Percentiles rank a stretch among this genome's conserved stretches.
These are phyloP conservation scores for Eucalyptus microcorys DNA, from an alignment of 345 rosid species.

Conservation along the genomic window DNA sequence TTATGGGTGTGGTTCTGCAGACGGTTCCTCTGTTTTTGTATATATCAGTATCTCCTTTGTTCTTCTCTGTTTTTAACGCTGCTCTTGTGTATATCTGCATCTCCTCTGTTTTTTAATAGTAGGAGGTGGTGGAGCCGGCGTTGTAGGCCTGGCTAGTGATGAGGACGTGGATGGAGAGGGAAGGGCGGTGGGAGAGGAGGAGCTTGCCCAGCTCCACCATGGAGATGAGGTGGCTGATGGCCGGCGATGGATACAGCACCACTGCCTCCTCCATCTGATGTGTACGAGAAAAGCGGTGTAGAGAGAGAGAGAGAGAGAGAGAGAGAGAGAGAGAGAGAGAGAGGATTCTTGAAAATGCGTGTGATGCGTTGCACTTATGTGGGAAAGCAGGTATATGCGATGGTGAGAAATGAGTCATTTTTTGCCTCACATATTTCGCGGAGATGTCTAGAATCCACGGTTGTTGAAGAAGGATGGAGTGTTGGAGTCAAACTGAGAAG, in stretches of 20 bases:
- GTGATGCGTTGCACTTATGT: too few species aligned
- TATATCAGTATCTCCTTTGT: too few species aligned
- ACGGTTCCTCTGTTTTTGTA: too few species aligned
- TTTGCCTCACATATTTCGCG: background rate
- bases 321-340: background rate
- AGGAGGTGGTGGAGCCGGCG: constrained; percentile 22
- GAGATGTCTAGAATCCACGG: background rate
- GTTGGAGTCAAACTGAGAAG: background rate
- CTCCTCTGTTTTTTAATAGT: too few species aligned
- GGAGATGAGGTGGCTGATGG: constrained; percentile 56
- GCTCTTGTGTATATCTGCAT: too few species aligned
- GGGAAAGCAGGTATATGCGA: background rate
- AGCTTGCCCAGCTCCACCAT: constrained; percentile 66
- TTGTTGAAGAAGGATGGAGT: background rate
- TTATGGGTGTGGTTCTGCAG: too few species aligned
- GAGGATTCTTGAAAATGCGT: too few species aligned
- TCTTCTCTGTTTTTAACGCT: too few species aligned
- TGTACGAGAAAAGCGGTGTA: background rate
- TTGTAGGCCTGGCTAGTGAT: constrained; percentile 24
- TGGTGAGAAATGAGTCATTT: background rate
- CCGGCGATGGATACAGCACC: constrained; percentile 57
- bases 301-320: background rate
- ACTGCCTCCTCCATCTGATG: constrained; percentile 12
- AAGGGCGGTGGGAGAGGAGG: constrained; percentile 27
- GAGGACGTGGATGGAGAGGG: constrained; percentile 42